A percentile compares a stretch with the other conserved stretches of the same genome.
Evolutionary conservation across 2,329 filamentous ascomycete genomes (phyloP).

Genomic region (Diaporthe vaccinii): DNA sequence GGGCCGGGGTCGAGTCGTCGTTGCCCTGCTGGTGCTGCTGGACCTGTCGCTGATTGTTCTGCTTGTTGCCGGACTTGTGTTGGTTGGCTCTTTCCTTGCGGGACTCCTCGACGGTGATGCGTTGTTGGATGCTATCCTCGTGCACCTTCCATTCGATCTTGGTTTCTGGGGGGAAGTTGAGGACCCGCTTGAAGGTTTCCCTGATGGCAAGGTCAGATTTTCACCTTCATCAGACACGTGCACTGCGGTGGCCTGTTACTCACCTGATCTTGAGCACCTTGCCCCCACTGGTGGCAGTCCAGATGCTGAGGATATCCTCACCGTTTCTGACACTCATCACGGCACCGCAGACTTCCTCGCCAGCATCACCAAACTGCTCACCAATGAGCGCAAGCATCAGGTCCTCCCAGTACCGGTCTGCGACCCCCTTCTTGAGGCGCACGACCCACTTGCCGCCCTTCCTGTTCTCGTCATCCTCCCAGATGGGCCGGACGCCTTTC

Average conservation of each 20-base stretch:
- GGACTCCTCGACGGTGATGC: slow-evolving; percentile 90
- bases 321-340: slow-evolving; percentile 95
- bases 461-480: slow-evolving; percentile 98
- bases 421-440: slow-evolving; percentile 95
- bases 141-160: slow-evolving; percentile 96
- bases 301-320: slow-evolving; percentile 97
- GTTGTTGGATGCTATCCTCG: slow-evolving; percentile 94
- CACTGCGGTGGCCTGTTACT: slow-evolving; percentile 48
- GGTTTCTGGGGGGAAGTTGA: slow-evolving; percentile 89
- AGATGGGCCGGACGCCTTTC: slow-evolving; percentile 94
- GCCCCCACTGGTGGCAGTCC: slow-evolving; percentile 93
- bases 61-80: slow-evolving; percentile 53
- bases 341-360: slow-evolving; percentile 94
- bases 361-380: slow-evolving; percentile 92
- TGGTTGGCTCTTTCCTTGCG: slow-evolving; percentile 83
- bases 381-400: slow-evolving; percentile 90
- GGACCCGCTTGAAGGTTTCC: slow-evolving; percentile 92
- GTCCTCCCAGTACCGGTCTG: slow-evolving; percentile 97
- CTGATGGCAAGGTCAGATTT: slow-evolving; percentile 58
- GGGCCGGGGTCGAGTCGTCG: slow-evolving; percentile 25
- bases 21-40: slow-evolving; percentile 39
- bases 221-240: not conserved
- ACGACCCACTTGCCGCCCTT: slow-evolving; percentile 98
- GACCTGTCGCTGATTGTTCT: slow-evolving; percentile 48
- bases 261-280: slow-evolving; percentile 97